phyloP scores from a whole-genome alignment of 306 rosid genomes.

The Quercus engelmannii region DNA sequence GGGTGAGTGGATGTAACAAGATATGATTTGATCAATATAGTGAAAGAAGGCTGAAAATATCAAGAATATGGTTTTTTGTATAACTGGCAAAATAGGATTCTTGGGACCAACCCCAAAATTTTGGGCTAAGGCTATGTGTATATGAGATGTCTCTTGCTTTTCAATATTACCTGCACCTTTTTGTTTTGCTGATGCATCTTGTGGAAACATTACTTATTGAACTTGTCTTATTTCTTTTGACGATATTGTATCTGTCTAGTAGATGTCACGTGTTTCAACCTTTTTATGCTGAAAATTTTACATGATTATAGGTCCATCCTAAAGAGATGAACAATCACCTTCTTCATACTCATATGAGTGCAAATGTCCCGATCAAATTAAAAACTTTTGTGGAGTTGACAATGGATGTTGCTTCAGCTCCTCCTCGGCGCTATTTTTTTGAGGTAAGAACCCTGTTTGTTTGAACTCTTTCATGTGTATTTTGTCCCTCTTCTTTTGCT shows the following conservation, averaged over 20 bases:
- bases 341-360: conserved; percentile 17
- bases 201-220: not conserved
- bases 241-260: not conserved
- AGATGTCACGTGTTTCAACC: not conserved
- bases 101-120: not conserved
- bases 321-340: conserved; percentile 34
- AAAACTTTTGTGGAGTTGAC: conserved; percentile 68
- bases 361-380: conserved; percentile 46
- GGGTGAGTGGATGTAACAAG: not conserved
- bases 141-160: not conserved
- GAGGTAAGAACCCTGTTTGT: conserved; percentile 74
- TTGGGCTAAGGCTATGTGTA: not conserved
- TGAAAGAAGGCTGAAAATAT: not conserved
- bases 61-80: not conserved
- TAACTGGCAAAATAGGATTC: not conserved
- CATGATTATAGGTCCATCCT: conserved; percentile 58
- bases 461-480: conserved; percentile 9
- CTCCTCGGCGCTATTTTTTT: conserved; percentile 89
- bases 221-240: not conserved
- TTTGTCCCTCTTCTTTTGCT: not conserved
- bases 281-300: conserved; percentile 7
- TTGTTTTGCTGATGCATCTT: not conserved
- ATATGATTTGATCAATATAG: not conserved
- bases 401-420: conserved; percentile 91
- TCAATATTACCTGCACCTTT: not conserved